These are phyloP conservation scores for Lichtheimia ornata DNA, from an alignment of 371 early-diverging fungal genomes.

Conservation along the genomic window DNA sequence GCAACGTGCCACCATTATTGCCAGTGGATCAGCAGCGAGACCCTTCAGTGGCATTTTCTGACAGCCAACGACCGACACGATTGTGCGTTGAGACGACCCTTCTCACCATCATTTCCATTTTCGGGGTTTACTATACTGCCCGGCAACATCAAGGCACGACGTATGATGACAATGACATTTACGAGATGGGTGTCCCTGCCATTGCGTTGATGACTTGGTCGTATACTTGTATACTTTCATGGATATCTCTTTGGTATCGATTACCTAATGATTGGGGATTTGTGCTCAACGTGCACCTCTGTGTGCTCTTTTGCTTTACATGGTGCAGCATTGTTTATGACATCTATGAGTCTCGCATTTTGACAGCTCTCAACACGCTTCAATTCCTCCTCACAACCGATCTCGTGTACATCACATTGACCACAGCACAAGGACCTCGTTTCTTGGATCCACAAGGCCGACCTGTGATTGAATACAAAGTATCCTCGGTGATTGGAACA, in stretches of 20 bases:
- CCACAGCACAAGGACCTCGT: conserved; percentile 27
- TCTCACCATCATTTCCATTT: conserved; percentile 7
- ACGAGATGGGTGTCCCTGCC: not conserved
- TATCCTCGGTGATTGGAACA: conserved; percentile 18
- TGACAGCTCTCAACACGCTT: conserved; percentile 13
- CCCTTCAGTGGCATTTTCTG: conserved; percentile 16
- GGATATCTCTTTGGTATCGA: conserved; percentile 17
- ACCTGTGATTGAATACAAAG: conserved; percentile 15
- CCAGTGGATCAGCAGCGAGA: conserved; percentile 8
- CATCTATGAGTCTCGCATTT: not conserved
- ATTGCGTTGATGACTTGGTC: conserved; percentile 24
- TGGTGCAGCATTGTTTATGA: conserved; percentile 15
- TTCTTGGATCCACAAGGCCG: conserved; percentile 34
- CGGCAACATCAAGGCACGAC: not conserved
- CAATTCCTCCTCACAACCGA: conserved; percentile 21
- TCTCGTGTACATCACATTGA: conserved; percentile 28
- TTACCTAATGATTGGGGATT: conserved; percentile 39
- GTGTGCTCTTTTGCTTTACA: conserved; percentile 20
- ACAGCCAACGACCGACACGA: conserved; percentile 16
- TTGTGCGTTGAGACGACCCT: conserved; percentile 8
- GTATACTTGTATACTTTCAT: conserved; percentile 19
- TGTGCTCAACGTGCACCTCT: conserved; percentile 40
- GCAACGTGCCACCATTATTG: too few species aligned
- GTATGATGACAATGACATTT: not conserved
- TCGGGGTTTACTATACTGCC: conserved; percentile 5